phyloP scores from a whole-genome alignment of 345 rosid genomes.

The Bruguiera gymnorhiza region DNA sequence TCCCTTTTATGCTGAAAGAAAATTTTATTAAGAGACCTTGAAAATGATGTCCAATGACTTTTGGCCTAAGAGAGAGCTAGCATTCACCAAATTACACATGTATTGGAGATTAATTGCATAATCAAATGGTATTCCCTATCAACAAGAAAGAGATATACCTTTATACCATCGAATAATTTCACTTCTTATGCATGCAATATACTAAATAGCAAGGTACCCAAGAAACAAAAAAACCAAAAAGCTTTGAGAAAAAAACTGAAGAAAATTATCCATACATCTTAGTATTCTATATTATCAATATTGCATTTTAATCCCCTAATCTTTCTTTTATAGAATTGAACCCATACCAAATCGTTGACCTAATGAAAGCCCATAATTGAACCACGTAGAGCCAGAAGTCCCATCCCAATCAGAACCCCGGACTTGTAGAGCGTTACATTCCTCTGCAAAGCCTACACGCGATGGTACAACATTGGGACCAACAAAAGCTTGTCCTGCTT shows the following conservation, averaged over 20 bases:
- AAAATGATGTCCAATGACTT: background rate
- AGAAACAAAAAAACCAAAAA: no score
- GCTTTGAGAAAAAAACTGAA: no score
- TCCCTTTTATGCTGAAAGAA: no score
- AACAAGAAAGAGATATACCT: constrained; percentile 1
- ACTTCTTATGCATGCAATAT: no score
- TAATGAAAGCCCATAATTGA: background rate
- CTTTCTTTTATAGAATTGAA: background rate
- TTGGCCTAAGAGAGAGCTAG: no score
- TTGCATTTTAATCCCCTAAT: no score
- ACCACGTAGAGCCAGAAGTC: background rate
- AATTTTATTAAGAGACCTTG: background rate
- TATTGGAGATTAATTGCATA: background rate
- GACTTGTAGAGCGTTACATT: background rate
- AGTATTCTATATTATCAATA: no score
- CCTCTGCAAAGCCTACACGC: no score
- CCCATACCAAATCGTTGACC: background rate
- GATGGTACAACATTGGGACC: constrained; percentile 16
- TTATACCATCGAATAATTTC: background rate
- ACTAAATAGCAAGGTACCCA: no score
- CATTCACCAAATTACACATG: background rate
- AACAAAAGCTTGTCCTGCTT: constrained; percentile 14
- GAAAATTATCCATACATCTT: no score
- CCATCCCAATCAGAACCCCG: background rate
- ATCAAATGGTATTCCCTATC: background rate